These are phyloP conservation scores for Cicer arietinum DNA, from an alignment of 306 rosid genomes.

Conservation along the genomic window DNA sequence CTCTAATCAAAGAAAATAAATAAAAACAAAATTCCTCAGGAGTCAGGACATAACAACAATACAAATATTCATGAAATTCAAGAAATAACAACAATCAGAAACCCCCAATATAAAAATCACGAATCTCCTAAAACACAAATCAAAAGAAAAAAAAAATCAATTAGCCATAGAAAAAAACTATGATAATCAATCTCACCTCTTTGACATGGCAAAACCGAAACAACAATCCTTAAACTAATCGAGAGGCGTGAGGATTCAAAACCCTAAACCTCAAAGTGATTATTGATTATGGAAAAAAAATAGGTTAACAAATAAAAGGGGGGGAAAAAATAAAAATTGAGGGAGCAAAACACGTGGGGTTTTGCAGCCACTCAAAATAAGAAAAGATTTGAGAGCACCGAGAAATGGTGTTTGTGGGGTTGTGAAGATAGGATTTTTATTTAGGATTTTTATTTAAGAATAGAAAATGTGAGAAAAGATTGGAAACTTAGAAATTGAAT, in stretches of 20 bases:
- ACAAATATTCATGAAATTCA: neutral
- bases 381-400: neutral
- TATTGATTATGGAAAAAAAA: conserved; percentile 26
- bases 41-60: conserved; percentile 21
- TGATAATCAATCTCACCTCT: conserved; percentile 44
- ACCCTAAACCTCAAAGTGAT: conserved; percentile 55
- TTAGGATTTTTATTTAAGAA: neutral
- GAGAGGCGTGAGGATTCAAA: conserved; percentile 43
- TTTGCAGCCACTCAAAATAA: conserved; percentile 42
- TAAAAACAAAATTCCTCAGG: neutral
- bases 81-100: conserved; percentile 21
- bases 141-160: neutral
- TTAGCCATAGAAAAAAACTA: neutral
- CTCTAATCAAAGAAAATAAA: conserved; percentile 31
- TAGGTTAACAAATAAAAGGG: neutral
- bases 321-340: conserved; percentile 14
- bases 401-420: conserved; percentile 6
- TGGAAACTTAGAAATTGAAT: conserved; percentile 22
- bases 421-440: conserved; percentile 15
- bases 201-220: conserved; percentile 47
- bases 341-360: conserved; percentile 41
- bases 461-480: conserved; percentile 29
- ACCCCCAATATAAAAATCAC: neutral
- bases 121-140: conserved; percentile 17
- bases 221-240: conserved; percentile 16